A percentile compares a stretch with the other conserved stretches of the same genome.
Conservation (phyloP, 768 basidiomycete genomes). For the Boletellus ananas region DNA sequence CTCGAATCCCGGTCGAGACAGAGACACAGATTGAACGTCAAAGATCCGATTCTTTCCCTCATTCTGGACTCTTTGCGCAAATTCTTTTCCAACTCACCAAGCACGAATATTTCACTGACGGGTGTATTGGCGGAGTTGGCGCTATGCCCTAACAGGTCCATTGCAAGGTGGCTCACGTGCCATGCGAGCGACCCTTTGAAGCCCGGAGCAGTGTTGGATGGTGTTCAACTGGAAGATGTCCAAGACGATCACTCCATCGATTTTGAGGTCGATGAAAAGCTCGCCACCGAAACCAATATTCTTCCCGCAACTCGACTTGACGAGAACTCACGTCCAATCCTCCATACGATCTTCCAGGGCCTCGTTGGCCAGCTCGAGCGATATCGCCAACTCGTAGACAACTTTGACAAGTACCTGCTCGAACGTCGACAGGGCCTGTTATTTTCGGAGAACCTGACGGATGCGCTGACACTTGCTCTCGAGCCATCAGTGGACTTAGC, state of each 20-base stretch:
- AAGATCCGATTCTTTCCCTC: slow-evolving; percentile 69
- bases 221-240: slow-evolving; percentile 38
- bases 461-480: slow-evolving; percentile 74
- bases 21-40: slow-evolving; percentile 75
- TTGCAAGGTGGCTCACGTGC: slow-evolving; percentile 88
- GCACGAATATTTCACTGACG: slow-evolving; percentile 85
- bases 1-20: slow-evolving; percentile 36
- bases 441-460: slow-evolving; percentile 88
- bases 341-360: slow-evolving; percentile 77
- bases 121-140: slow-evolving; percentile 78
- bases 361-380: slow-evolving; percentile 78
- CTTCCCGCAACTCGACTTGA: slow-evolving; percentile 69
- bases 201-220: slow-evolving; percentile 6
- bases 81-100: slow-evolving; percentile 84
- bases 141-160: slow-evolving; percentile 78
- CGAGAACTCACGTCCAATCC: slow-evolving; percentile 68
- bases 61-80: slow-evolving; percentile 66
- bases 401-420: slow-evolving; percentile 79
- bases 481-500: slow-evolving; percentile 53
- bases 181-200: slow-evolving; percentile 39
- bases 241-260: slow-evolving; percentile 83
- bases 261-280: slow-evolving; percentile 62
- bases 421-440: slow-evolving; percentile 87
- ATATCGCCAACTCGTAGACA: slow-evolving; percentile 68
- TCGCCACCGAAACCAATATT: slow-evolving; percentile 51